These are phyloP conservation scores for Ceraceosorus guamensis DNA, from an alignment of 1,284 basidiomycete genomes.

Conservation along the genomic window DNA sequence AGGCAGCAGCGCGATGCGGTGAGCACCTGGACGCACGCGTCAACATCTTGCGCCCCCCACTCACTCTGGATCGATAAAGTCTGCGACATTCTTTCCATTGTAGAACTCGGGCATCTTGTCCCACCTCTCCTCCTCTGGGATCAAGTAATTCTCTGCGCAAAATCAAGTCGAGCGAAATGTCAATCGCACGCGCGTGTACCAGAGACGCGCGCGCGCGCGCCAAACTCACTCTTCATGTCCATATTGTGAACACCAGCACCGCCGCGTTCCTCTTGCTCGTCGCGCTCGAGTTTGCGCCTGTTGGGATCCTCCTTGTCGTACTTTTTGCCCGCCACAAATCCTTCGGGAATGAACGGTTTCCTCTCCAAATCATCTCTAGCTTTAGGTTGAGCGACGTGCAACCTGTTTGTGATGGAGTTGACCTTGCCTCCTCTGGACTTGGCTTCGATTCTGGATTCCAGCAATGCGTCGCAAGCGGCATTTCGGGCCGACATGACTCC, in stretches of 20 bases:
- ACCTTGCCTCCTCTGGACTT: constrained; percentile 45
- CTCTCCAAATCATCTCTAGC: constrained; percentile 41
- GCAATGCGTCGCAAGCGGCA: constrained; percentile 42
- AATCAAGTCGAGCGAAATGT: too few species aligned
- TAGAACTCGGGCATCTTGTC: constrained; percentile 93
- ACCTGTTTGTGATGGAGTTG: constrained; percentile 42
- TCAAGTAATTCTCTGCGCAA: constrained; percentile 84
- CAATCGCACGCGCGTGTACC: too few species aligned
- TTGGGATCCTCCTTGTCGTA: constrained; percentile 39
- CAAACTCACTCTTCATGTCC: constrained; percentile 53
- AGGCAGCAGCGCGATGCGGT: too few species aligned
- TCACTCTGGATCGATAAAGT: constrained; percentile 99
- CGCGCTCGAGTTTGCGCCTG: constrained; percentile 37
- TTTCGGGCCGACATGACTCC: constrained; percentile 46
- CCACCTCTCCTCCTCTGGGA: constrained; percentile 78
- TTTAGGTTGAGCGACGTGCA: constrained; percentile 44
- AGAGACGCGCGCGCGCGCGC: too few species aligned
- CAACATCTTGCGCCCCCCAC: too few species aligned
- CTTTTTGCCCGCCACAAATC: constrained; percentile 34
- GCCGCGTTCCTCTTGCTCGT: constrained; percentile 45
- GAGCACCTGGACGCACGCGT: too few species aligned
- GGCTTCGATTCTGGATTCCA: constrained; percentile 41
- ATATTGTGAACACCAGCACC: constrained; percentile 47
- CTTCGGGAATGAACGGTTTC: constrained; percentile 36
- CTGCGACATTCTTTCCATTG: constrained; percentile 97